Evolutionary conservation across 2,329 filamentous ascomycete species (phyloP).

Genomic region (Arachnomyces sp.): DNA sequence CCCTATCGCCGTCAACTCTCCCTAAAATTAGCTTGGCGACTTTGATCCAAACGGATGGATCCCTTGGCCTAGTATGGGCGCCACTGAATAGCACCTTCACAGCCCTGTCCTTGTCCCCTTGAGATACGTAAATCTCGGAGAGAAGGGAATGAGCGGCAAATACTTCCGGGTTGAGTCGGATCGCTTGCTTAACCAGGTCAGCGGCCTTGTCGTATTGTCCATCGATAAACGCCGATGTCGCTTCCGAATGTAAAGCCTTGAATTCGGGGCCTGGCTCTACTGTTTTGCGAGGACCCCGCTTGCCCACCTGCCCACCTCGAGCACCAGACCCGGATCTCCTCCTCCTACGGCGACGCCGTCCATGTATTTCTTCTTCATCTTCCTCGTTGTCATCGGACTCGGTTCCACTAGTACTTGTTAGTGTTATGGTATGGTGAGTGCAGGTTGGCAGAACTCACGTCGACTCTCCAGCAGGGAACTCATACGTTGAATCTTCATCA

Average conservation of each 20-base stretch:
- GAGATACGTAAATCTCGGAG: constrained; percentile 49
- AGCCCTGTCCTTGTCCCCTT: constrained; percentile 50
- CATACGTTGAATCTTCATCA: constrained; percentile 21
- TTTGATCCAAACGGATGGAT: constrained; percentile 49
- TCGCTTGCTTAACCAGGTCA: constrained; percentile 39
- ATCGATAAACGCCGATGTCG: constrained; percentile 42
- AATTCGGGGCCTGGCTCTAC: constrained; percentile 42
- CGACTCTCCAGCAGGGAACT: background rate
- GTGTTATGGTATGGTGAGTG: background rate
- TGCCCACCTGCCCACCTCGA: constrained; percentile 26
- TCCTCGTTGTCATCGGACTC: constrained; percentile 12
- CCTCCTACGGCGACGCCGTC: constrained; percentile 23
- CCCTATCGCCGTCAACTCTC: constrained; percentile 37
- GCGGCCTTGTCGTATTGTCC: constrained; percentile 38
- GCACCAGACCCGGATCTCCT: constrained; percentile 14
- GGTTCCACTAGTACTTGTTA: constrained; percentile 20
- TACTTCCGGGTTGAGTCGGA: constrained; percentile 53
- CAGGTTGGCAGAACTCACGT: background rate
- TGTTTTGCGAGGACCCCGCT: constrained; percentile 38
- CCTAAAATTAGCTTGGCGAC: constrained; percentile 49
- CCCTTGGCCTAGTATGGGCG: constrained; percentile 48
- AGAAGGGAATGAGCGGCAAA: constrained; percentile 53
- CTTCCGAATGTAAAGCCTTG: constrained; percentile 39
- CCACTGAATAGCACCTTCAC: constrained; percentile 50
- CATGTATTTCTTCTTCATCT: constrained; percentile 20